These are phyloP conservation scores for Tetraselmis chui DNA, from an alignment of 139 green algal species.

Conservation along the genomic window DNA sequence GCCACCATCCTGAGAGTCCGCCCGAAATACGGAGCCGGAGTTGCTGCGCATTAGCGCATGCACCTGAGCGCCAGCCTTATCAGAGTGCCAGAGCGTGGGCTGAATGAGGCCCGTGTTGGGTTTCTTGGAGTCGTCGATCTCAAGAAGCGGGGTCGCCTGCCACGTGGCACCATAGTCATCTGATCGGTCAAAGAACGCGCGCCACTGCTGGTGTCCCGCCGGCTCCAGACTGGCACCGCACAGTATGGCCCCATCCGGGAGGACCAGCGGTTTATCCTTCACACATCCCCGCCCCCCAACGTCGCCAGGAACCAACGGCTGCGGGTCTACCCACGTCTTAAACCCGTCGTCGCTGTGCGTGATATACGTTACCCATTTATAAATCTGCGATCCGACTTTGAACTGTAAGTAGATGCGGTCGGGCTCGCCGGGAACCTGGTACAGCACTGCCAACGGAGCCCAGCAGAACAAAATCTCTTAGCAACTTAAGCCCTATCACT, in stretches of 20 bases:
- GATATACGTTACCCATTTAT: constrained; percentile 24
- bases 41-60: constrained; percentile 14
- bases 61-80: constrained; percentile 9
- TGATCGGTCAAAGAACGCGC: constrained; percentile 7
- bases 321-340: constrained; percentile 14
- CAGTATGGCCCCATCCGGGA: constrained; percentile 20
- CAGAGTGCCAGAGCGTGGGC: constrained; percentile 27
- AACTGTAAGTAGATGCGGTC: constrained; percentile 19
- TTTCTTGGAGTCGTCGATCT: neutral
- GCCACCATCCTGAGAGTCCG: constrained; percentile 15
- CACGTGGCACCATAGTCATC: constrained; percentile 2
- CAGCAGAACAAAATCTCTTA: no score
- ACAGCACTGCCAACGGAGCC: neutral
- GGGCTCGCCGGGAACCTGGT: neutral
- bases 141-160: neutral
- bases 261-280: constrained; percentile 27
- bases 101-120: constrained; percentile 18
- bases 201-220: neutral
- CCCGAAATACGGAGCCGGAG: neutral
- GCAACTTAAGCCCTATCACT: neutral
- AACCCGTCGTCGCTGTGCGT: constrained; percentile 8
- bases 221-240: constrained; percentile 15
- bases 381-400: constrained; percentile 30
- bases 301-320: constrained; percentile 13
- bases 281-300: constrained; percentile 23